phyloP scores from a whole-genome alignment of 2,329 filamentous ascomycete genomes.

The Penicillium sp. region DNA sequence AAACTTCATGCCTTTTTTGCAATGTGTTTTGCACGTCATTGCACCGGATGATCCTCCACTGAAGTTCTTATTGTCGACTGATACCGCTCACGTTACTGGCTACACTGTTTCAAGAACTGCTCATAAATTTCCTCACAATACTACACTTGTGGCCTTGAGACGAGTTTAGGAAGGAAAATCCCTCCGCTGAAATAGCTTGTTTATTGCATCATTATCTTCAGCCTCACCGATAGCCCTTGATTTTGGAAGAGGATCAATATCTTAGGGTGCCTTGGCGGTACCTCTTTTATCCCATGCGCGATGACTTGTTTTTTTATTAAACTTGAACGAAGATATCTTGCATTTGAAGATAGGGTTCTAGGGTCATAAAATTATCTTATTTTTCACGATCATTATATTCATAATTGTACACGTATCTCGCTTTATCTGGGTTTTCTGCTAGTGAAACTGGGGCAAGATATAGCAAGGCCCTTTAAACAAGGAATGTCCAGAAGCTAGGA shows the following conservation, averaged over 20 bases:
- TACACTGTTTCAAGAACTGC: constrained; percentile 6
- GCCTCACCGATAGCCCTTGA: not conserved
- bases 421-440: not conserved
- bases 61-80: not conserved
- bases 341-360: constrained; percentile 18
- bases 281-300: not conserved
- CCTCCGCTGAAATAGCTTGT: not conserved
- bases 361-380: constrained; percentile 18
- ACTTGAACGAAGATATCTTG: constrained; percentile 7
- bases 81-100: not conserved
- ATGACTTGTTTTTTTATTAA: constrained; percentile 3
- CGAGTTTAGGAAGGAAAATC: not conserved
- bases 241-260: not conserved
- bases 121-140: constrained; percentile 5
- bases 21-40: not conserved
- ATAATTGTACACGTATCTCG: constrained; percentile 19
- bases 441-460: not conserved
- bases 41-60: not conserved
- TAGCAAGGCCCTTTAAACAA: constrained; percentile 62
- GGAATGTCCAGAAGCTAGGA: constrained; percentile 97
- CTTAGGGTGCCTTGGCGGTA: not conserved
- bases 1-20: not conserved
- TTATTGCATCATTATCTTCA: not conserved
- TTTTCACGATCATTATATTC: constrained; percentile 17
- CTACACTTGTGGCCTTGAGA: not conserved